Evolutionary conservation across 164 flowering plant species (phyloP), one percentile per base, ranked within the genome.

Genomic region (Akebia trifoliata): DNA sequence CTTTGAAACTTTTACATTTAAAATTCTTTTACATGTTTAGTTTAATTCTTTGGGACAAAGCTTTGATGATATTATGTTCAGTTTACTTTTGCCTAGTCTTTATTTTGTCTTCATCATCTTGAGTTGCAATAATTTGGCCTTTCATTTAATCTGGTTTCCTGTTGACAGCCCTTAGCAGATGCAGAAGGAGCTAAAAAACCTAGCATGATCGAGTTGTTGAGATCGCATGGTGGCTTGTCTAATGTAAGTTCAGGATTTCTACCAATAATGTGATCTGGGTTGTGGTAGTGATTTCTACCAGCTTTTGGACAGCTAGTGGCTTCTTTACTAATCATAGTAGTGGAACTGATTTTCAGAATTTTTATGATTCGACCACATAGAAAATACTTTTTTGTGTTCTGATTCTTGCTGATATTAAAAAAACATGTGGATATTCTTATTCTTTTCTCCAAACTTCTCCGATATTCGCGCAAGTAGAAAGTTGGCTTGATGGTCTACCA

Each of bases 161-260:
- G 44, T 48, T 78, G 65, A 58, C 90, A 94, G 97, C 99, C 99
- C 45, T 73, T 94, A 63, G 99, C 96, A 52, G 99, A 94, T 77
- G 97, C 99, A 29, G 99, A 94, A 81, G 99, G 99, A 81, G 95
- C 97, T 45, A 88, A 82, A 66, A 87, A 86, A 56, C 71, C 69
- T 24, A 60, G 15, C 46, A 83, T 83, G 93, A 74, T 90, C 50
- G 96, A 90, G 75, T 74, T 94, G 53, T 69, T 94, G 40, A 84
- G 79, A 56, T 77, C 89, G 29, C 66, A 77, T 71, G 95, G 97
- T 50, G 99, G 97, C 58, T 56, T 70, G 62, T 84, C 96, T 32
- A 88, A 28, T 78, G 99, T 94, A 76, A 84, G 99, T 80, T 40
- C 50, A 24, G 1, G 56, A 25, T 29, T 50, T 65, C 30, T 37